These are phyloP conservation scores for Pinus albicaulis DNA, from an alignment of 75 land plant genomes.

Conservation along the genomic window DNA sequence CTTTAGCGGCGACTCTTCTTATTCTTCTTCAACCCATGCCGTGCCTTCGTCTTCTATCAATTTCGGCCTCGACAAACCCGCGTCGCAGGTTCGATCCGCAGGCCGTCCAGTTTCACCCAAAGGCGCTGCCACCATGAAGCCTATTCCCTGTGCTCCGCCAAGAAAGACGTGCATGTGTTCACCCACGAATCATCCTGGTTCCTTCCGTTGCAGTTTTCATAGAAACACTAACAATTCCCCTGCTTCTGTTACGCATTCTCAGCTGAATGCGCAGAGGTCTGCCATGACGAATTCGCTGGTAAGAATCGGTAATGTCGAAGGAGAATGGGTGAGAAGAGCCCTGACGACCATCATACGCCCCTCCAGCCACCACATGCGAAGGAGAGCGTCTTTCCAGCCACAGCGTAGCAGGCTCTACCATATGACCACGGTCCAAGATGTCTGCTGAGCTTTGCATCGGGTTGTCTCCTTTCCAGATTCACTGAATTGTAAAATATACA, in stretches of 20 bases:
- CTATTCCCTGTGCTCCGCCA: background rate
- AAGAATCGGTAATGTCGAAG: constrained; percentile 52
- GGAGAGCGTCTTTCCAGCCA: constrained; percentile 37
- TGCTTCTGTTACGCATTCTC: constrained; percentile 11
- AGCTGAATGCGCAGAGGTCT: constrained; percentile 35
- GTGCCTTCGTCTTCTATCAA: constrained; percentile 8
- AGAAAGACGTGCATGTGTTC: constrained; percentile 46
- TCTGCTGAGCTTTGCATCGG: no score
- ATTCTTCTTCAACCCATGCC: background rate
- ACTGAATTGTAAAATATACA: no score
- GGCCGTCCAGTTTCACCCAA: constrained; percentile 2
- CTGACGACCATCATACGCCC: constrained; percentile 54
- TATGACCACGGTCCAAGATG: constrained; percentile 44
- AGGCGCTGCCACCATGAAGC: background rate
- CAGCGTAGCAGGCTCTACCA: constrained; percentile 49
- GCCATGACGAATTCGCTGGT: constrained; percentile 63
- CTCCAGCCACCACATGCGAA: constrained; percentile 44
- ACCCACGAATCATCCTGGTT: constrained; percentile 57
- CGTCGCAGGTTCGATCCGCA: constrained; percentile 23
- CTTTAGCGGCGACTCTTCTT: background rate
- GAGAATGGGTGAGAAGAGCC: constrained; percentile 45
- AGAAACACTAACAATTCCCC: constrained; percentile 7
- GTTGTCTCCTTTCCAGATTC: no score
- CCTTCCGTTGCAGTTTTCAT: constrained; percentile 49
- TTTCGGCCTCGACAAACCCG: constrained; percentile 23